These are phyloP conservation scores for Linanthus parryae DNA, from an alignment of 148 eudicot species.

Conservation along the genomic window DNA sequence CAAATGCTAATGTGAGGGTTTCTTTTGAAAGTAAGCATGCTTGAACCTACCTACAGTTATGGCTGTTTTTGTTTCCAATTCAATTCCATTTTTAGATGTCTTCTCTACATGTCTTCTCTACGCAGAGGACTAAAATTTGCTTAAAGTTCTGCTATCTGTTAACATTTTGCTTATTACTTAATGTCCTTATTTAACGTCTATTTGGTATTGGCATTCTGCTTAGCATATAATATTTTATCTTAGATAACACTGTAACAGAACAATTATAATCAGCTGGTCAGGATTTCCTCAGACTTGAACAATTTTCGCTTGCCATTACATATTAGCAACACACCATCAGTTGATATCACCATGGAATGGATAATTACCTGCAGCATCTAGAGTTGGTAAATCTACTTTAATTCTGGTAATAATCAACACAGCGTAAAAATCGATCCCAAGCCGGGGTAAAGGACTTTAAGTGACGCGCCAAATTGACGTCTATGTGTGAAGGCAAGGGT, in stretches of 20 bases:
- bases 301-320: too few relatives aligned
- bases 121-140: too few relatives aligned
- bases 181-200: background rate
- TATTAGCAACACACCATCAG: too few relatives aligned
- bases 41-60: background rate
- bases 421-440: too few relatives aligned
- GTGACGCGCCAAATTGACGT: too few relatives aligned
- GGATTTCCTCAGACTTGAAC: too few relatives aligned
- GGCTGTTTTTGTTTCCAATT: background rate
- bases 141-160: background rate
- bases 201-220: background rate
- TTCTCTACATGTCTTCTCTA: background rate
- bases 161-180: background rate
- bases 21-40: constrained; percentile 68
- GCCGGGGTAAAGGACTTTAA: too few relatives aligned
- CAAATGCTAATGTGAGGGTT: constrained; percentile 67
- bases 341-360: too few relatives aligned
- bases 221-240: background rate
- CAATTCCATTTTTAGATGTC: background rate
- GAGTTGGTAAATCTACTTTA: too few relatives aligned
- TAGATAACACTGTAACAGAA: background rate
- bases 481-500: too few relatives aligned
- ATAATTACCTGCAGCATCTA: too few relatives aligned
- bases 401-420: too few relatives aligned
- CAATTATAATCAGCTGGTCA: background rate